These are phyloP conservation scores for Helotiales sp. DNA, from an alignment of 2,329 filamentous ascomycete genomes.

Conservation along the genomic window DNA sequence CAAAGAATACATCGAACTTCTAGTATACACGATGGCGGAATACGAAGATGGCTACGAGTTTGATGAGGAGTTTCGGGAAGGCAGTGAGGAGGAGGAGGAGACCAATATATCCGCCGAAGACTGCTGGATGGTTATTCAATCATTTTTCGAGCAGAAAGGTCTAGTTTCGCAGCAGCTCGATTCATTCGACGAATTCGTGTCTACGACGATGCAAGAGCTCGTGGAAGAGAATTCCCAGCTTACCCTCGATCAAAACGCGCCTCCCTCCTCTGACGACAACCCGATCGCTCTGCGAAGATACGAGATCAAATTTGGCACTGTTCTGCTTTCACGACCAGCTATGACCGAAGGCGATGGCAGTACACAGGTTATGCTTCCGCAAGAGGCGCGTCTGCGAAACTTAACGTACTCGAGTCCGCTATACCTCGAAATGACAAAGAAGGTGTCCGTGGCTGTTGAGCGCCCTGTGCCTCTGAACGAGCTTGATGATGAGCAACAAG, in stretches of 20 bases:
- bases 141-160: constrained; percentile 95
- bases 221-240: constrained; percentile 90
- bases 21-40: constrained; percentile 32
- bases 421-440: constrained; percentile 85
- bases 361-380: constrained; percentile 81
- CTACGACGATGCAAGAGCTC: constrained; percentile 90
- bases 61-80: constrained; percentile 65
- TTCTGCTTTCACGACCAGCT: constrained; percentile 85
- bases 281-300: constrained; percentile 87
- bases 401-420: constrained; percentile 92
- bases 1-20: background rate
- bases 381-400: constrained; percentile 94
- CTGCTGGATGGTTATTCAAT: constrained; percentile 96
- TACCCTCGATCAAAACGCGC: constrained; percentile 90
- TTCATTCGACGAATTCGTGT: constrained; percentile 96
- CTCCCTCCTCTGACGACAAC: constrained; percentile 72
- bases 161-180: constrained; percentile 97
- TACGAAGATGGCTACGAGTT: constrained; percentile 61
- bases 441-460: constrained; percentile 80
- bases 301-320: constrained; percentile 89
- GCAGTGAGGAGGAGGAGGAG: constrained; percentile 68
- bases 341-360: constrained; percentile 92
- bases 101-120: constrained; percentile 88
- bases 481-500: constrained; percentile 64
- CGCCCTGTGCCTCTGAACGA: constrained; percentile 65